phyloP scores from a whole-genome alignment of 768 basidiomycete genomes.

The Daedaleopsis sinensis region DNA sequence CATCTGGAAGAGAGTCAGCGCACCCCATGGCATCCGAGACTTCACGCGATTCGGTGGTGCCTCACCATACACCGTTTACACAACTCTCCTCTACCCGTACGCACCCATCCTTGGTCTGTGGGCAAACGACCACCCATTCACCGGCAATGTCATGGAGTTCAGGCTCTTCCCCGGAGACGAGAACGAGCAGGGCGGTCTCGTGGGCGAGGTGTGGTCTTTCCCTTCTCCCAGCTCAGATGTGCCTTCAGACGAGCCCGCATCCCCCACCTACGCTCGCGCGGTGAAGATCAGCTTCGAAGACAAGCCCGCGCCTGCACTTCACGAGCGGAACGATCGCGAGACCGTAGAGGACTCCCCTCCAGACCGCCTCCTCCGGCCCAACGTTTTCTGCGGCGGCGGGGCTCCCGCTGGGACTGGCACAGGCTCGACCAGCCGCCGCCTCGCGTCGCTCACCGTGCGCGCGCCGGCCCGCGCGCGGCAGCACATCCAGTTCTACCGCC shows the following conservation, averaged over 20 bases:
- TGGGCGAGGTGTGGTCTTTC: conserved; percentile 23
- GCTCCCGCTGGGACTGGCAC: not conserved
- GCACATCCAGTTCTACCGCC: conserved; percentile 18
- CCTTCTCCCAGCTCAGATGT: not conserved
- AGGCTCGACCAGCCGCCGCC: not conserved
- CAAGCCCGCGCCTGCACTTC: not conserved
- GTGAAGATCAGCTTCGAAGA: conserved; percentile 19
- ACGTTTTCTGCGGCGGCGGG: not conserved
- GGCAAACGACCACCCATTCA: conserved; percentile 25
- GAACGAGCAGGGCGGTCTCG: conserved; percentile 17
- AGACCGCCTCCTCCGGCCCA: not conserved
- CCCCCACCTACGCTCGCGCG: conserved; percentile 8
- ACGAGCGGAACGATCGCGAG: not conserved
- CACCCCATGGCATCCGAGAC: conserved; percentile 17
- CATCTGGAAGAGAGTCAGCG: not conserved
- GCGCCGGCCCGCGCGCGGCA: not conserved
- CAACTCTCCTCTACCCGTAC: conserved; percentile 21
- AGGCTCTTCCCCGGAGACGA: conserved; percentile 11
- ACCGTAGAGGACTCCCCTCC: not conserved
- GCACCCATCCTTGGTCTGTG: conserved; percentile 21
- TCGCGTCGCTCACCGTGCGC: not conserved
- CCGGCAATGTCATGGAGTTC: conserved; percentile 26
- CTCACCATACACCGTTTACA: conserved; percentile 19
- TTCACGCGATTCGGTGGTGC: conserved; percentile 5
- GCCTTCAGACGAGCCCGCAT: not conserved